Percentiles rank a stretch among this genome's conserved stretches.
Evolutionary conservation across 352 stramenopile species (phyloP).

Genomic region (Phytophthora brassicae): DNA sequence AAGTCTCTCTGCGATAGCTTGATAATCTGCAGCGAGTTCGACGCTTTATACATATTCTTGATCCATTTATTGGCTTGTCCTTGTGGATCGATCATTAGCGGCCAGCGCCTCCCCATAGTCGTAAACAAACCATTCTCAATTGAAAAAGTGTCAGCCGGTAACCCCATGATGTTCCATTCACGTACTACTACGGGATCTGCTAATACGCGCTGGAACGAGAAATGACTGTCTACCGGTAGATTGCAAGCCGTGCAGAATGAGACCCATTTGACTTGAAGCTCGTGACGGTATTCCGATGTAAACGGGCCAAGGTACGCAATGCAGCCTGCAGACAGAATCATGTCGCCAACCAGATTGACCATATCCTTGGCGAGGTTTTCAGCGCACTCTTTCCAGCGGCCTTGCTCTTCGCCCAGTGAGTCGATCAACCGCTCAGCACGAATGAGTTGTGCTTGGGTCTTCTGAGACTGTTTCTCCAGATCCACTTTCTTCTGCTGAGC

Average conservation of each 20-base stretch:
- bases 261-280: slow-evolving; percentile 87
- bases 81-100: slow-evolving; percentile 94
- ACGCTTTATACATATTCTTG: slow-evolving; percentile 90
- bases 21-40: slow-evolving; percentile 86
- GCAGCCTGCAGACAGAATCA: slow-evolving; percentile 90
- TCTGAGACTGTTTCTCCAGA: slow-evolving; percentile 86
- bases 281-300: slow-evolving; percentile 81
- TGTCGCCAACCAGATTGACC: slow-evolving; percentile 93
- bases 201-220: slow-evolving; percentile 84
- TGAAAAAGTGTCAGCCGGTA: slow-evolving; percentile 92
- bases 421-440: slow-evolving; percentile 91
- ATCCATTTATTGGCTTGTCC: slow-evolving; percentile 95
- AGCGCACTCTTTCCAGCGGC: slow-evolving; percentile 87
- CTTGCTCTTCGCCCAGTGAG: slow-evolving; percentile 89
- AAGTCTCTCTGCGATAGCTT: slow-evolving; percentile 94
- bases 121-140: slow-evolving; percentile 94
- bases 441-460: slow-evolving; percentile 86
- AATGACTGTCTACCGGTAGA: slow-evolving; percentile 85
- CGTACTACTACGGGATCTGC: slow-evolving; percentile 86
- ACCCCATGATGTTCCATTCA: slow-evolving; percentile 92
- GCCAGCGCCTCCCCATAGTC: slow-evolving; percentile 89
- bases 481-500: slow-evolving; percentile 93
- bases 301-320: slow-evolving; percentile 94
- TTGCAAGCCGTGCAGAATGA: slow-evolving; percentile 70
- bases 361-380: slow-evolving; percentile 77